Conservation (phyloP, 1,284 basidiomycete species). For the Ustilago hordei region DNA sequence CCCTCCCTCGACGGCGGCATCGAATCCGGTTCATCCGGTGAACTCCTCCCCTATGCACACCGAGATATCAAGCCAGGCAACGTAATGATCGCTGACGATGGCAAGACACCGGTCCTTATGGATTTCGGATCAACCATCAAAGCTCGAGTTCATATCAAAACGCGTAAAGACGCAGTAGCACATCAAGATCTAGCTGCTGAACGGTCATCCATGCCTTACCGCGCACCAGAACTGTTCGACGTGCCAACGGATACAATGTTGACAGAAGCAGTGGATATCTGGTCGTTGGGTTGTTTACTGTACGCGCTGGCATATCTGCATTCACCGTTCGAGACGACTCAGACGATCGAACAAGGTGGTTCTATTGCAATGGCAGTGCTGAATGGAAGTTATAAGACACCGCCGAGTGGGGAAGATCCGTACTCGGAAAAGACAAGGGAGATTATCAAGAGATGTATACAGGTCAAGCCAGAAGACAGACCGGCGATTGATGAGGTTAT, state of each 20-base stretch:
- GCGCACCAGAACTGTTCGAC: conserved; percentile 69
- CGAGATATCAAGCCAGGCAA: conserved; percentile 96
- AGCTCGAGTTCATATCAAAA: conserved; percentile 82
- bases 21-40: conserved; percentile 42
- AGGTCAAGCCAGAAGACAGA: conserved; percentile 57
- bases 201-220: conserved; percentile 68
- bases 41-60: conserved; percentile 86
- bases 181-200: conserved; percentile 68
- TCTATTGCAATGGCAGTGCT: conserved; percentile 68
- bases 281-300: conserved; percentile 68
- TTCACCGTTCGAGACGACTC: conserved; percentile 69
- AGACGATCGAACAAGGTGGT: conserved; percentile 68
- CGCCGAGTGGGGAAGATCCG: conserved; percentile 45
- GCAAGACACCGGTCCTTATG: conserved; percentile 83
- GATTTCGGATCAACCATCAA: conserved; percentile 92
- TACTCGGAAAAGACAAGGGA: conserved; percentile 62
- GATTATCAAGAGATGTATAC: conserved; percentile 62
- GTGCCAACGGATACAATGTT: conserved; percentile 66
- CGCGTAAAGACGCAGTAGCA: conserved; percentile 79
- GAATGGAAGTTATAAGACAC: conserved; percentile 67
- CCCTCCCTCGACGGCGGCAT: conserved; percentile 72
- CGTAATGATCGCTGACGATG: conserved; percentile 94
- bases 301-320: conserved; percentile 68
- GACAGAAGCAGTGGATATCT: conserved; percentile 68
- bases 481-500: conserved; percentile 63